Evolutionary conservation across 768 basidiomycete genomes (phyloP), one percentile per base, ranked within the genome.

Genomic region (Rhodosporidiobolus sp.): DNA sequence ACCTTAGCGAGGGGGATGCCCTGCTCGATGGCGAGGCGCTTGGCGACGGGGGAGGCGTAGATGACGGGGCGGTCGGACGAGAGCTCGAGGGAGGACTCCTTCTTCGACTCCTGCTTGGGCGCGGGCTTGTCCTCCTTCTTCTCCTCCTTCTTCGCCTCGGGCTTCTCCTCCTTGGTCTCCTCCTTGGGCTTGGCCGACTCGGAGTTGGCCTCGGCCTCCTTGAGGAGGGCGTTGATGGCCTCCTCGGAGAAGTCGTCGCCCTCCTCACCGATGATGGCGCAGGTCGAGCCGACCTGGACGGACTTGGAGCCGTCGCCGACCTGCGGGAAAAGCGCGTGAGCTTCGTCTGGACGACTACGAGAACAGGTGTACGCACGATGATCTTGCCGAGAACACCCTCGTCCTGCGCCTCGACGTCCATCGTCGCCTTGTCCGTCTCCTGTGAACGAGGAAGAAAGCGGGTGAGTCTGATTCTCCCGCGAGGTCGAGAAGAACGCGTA

Each of bases 351-450:
- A 16, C 50, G 34, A 22, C 24, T 17, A 43, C 11, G 8, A 5
- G 14, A 11, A 20, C 54, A 0, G 46, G 7, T 17, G n/a, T 10
- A 83, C 91, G 69, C 83, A 94, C 94, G 66, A 99, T 88, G 77
- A 99, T 96, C 87, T 98, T 98, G 63, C 91, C 94, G 70, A 99
- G 84, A 74, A 98, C 83, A 77, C 96, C 96, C 77, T 99, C 96
- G 54, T 98, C 96, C 84, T 94, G 94, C 16, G 96, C 93, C 83
- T 99, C 96, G 48, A 99, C 95, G 83, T 99, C 96, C 82, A 99
- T 98, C 59, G 94, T 94, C 30, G 96, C 78, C 86, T 99, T 99
- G 89, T 99, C 96, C 65, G 96, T 99, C 89, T 99, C 96, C 93
- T 95, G 65, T 26, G 24, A 16, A 57, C 1, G 6, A 22, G 28